phyloP scores from a whole-genome alignment of 495 filamentous ascomycete genomes.

The Corynascus novoguineensis region DNA sequence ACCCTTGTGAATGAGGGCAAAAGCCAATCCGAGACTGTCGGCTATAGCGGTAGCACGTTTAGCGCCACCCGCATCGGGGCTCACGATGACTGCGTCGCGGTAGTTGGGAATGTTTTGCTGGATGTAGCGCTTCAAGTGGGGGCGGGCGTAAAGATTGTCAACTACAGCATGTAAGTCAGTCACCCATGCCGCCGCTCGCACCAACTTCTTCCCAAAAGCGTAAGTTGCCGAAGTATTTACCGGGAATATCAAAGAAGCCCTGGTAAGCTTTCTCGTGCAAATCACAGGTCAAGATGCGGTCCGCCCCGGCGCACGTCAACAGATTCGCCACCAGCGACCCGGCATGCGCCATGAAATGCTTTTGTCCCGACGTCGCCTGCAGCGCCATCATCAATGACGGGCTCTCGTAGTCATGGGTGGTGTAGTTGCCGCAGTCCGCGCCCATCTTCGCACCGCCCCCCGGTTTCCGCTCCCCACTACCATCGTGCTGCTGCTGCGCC shows the following conservation, averaged over 20 bases:
- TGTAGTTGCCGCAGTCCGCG: constrained; percentile 26
- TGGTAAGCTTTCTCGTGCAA: constrained; percentile 72
- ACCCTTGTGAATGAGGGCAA: constrained; percentile 98
- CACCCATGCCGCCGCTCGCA: no score
- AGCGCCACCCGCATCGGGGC: constrained; percentile 92
- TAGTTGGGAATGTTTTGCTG: constrained; percentile 79
- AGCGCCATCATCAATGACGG: constrained; percentile 52
- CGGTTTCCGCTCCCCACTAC: neutral
- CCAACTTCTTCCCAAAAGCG: neutral
- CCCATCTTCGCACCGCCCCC: neutral
- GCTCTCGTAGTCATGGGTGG: constrained; percentile 55
- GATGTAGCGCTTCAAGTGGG: constrained; percentile 85
- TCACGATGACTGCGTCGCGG: constrained; percentile 86
- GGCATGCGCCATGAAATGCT: constrained; percentile 95
- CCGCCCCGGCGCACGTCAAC: constrained; percentile 88
- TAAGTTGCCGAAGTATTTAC: neutral
- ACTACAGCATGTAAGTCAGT: constrained; percentile 41
- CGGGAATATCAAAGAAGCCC: constrained; percentile 93
- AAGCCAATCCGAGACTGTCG: constrained; percentile 83
- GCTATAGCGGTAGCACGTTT: constrained; percentile 97
- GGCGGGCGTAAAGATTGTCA: constrained; percentile 89
- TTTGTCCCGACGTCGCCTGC: constrained; percentile 80
- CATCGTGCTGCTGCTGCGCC: neutral
- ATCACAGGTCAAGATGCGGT: constrained; percentile 95
- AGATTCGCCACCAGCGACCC: constrained; percentile 92